Evolutionary conservation across 768 basidiomycete genomes (phyloP).

Genomic region (Leccinum longicurvipes): DNA sequence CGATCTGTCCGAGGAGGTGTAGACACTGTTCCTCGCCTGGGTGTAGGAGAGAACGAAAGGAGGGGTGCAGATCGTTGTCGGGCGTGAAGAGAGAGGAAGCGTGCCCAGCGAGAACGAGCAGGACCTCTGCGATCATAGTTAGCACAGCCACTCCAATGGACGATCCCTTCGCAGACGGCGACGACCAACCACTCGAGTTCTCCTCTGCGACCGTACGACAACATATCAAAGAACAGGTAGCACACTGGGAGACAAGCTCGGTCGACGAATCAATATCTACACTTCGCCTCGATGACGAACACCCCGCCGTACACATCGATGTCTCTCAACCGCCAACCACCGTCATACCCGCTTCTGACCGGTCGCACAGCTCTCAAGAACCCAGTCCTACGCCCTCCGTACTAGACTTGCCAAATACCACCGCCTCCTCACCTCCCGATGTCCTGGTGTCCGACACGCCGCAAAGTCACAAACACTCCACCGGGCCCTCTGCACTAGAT

Average conservation of each 20-base stretch:
- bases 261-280: slow-evolving; percentile 51
- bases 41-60: slow-evolving; percentile 71
- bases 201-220: slow-evolving; percentile 57
- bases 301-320: slow-evolving; percentile 46
- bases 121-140: slow-evolving; percentile 78
- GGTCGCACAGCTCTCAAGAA: neutral
- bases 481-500: slow-evolving; percentile 60
- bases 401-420: slow-evolving; percentile 26
- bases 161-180: slow-evolving; percentile 66
- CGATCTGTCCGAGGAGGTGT: slow-evolving; percentile 74
- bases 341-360: neutral
- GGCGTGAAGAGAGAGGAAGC: slow-evolving; percentile 76
- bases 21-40: slow-evolving; percentile 86
- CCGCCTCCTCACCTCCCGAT: slow-evolving; percentile 31
- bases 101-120: slow-evolving; percentile 85
- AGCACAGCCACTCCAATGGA: slow-evolving; percentile 39
- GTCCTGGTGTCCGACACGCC: slow-evolving; percentile 17
- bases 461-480: slow-evolving; percentile 42
- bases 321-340: slow-evolving; percentile 34
- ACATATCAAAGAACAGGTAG: slow-evolving; percentile 52
- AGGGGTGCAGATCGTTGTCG: slow-evolving; percentile 56
- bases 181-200: slow-evolving; percentile 52
- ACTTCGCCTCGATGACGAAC: slow-evolving; percentile 45
- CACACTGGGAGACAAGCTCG: slow-evolving; percentile 37
- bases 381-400: slow-evolving; percentile 7